Percentiles rank a stretch among this genome's conserved stretches.
Evolutionary conservation across 1,284 basidiomycete genomes (phyloP).

Genomic region (Xerocomus cyaneibrunnescens): DNA sequence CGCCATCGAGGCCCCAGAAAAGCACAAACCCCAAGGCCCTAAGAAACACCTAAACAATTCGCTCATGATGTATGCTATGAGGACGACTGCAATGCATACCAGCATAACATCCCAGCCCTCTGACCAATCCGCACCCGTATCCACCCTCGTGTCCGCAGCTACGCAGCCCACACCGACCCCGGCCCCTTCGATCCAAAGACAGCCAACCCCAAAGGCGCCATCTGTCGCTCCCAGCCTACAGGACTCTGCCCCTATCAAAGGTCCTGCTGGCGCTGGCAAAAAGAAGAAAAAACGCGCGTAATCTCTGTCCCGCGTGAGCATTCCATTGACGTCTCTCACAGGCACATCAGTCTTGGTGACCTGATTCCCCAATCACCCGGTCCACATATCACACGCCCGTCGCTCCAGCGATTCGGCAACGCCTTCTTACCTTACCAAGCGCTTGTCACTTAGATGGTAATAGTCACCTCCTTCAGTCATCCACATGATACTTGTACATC

Average conservation of each 20-base stretch:
- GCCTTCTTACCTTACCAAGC: too few species aligned
- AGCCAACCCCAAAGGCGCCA: constrained; percentile 43
- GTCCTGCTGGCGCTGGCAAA: constrained; percentile 54
- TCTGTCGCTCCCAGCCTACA: constrained; percentile 41
- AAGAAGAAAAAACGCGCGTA: constrained; percentile 51
- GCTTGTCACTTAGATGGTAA: neutral
- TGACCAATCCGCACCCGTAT: constrained; percentile 19
- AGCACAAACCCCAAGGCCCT: constrained; percentile 33
- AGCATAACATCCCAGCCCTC: constrained; percentile 41
- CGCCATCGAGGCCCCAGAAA: constrained; percentile 22
- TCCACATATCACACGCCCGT: neutral
- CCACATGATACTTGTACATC: constrained; percentile 1
- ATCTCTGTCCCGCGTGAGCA: neutral
- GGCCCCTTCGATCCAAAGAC: constrained; percentile 46
- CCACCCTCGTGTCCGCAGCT: constrained; percentile 43
- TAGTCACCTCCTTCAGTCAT: neutral
- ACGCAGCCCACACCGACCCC: constrained; percentile 47
- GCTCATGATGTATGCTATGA: constrained; percentile 72
- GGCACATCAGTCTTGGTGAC: constrained; percentile 29
- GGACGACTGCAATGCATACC: constrained; percentile 68
- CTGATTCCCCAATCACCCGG: constrained; percentile 12
- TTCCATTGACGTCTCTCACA: constrained; percentile 10
- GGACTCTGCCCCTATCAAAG: constrained; percentile 45
- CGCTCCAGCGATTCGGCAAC: neutral
- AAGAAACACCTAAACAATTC: constrained; percentile 66